phyloP scores from a whole-genome alignment of 805 yeast genomes.

The Candida palmyrensis region DNA sequence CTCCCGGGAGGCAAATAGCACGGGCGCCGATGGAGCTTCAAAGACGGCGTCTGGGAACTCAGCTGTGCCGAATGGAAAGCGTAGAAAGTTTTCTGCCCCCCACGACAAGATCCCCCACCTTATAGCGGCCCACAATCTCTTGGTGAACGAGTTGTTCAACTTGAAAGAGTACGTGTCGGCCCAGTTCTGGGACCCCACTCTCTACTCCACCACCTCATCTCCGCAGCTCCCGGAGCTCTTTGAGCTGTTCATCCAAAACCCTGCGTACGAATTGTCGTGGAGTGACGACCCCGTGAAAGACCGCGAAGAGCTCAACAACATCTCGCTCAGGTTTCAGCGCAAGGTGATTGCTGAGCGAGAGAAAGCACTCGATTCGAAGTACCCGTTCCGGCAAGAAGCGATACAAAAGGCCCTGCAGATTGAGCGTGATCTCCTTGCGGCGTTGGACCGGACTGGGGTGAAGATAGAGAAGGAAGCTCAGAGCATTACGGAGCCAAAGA shows the following conservation, averaged over 20 bases:
- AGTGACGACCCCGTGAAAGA: constrained; percentile 18
- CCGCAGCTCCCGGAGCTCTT: constrained; percentile 27
- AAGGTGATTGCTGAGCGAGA: constrained; percentile 32
- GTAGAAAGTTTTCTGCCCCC: background rate
- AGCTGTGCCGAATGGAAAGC: too few species aligned
- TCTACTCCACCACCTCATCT: constrained; percentile 16
- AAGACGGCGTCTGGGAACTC: too few species aligned
- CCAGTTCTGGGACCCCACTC: constrained; percentile 55
- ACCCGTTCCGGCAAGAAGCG: constrained; percentile 31
- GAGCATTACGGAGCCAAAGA: background rate
- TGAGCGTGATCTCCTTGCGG: constrained; percentile 16
- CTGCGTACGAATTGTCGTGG: constrained; percentile 28
- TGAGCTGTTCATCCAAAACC: constrained; percentile 24
- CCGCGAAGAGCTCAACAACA: constrained; percentile 16
- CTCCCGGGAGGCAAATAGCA: too few species aligned
- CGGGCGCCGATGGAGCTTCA: too few species aligned
- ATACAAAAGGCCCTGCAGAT: constrained; percentile 15
- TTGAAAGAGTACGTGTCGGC: constrained; percentile 56
- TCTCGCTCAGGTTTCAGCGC: constrained; percentile 38
- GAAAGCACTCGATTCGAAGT: constrained; percentile 21
- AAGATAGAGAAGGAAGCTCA: background rate
- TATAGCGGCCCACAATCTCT: constrained; percentile 40
- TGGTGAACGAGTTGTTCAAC: constrained; percentile 61
- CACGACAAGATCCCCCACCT: constrained; percentile 27
- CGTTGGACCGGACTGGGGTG: background rate